Evolutionary conservation across 2,329 filamentous ascomycete genomes (phyloP).

Genomic region (Fusarium humuli): DNA sequence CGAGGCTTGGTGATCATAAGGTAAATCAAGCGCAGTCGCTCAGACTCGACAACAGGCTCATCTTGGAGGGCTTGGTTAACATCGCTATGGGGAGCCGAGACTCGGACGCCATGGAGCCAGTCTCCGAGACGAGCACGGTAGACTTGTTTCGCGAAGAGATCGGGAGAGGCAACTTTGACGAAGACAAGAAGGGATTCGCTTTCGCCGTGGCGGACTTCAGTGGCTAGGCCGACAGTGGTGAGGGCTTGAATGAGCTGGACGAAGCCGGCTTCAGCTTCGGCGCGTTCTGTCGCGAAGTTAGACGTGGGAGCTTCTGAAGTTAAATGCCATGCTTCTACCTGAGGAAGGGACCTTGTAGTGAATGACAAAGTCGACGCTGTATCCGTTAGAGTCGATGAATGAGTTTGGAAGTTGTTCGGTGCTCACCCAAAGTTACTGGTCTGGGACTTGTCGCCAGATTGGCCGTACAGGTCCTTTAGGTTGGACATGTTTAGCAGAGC

Average conservation of each 20-base stretch:
- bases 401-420: not conserved
- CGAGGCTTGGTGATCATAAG: conserved; percentile 81
- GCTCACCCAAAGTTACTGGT: conserved; percentile 58
- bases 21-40: conserved; percentile 88
- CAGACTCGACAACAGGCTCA: conserved; percentile 86
- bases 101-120: conserved; percentile 90
- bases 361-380: conserved; percentile 88
- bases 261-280: conserved; percentile 79
- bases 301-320: not conserved
- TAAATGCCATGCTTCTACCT: conserved; percentile 58
- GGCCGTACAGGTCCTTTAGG: conserved; percentile 49
- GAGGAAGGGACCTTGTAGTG: conserved; percentile 78
- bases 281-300: conserved; percentile 64
- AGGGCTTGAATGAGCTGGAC: conserved; percentile 81
- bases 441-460: conserved; percentile 43
- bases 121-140: conserved; percentile 91
- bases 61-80: conserved; percentile 73
- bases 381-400: conserved; percentile 23
- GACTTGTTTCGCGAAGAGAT: conserved; percentile 81
- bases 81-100: conserved; percentile 79
- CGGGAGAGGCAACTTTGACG: conserved; percentile 79
- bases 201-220: conserved; percentile 86
- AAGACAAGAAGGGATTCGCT: conserved; percentile 83
- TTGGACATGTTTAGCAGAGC: conserved; percentile 49
- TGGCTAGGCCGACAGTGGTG: conserved; percentile 81